A percentile compares a stretch with the other conserved stretches of the same genome.
These are phyloP conservation scores for Aspergillus sp. DNA, from an alignment of 2,329 filamentous ascomycete species.

Conservation along the genomic window DNA sequence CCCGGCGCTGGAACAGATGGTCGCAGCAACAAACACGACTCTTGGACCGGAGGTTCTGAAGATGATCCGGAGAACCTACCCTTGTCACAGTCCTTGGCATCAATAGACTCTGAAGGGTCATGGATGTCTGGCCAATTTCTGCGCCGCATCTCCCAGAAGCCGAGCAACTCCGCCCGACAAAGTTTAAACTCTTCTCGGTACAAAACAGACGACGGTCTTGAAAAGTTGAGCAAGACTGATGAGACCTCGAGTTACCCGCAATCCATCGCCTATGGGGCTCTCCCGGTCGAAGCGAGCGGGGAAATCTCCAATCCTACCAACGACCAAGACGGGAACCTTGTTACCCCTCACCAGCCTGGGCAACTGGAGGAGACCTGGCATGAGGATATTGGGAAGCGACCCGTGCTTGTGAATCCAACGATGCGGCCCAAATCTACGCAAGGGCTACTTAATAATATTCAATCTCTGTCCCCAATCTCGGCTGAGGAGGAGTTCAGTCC, in stretches of 20 bases:
- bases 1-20: constrained; percentile 34
- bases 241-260: constrained; percentile 79
- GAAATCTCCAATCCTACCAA: constrained; percentile 57
- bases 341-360: constrained; percentile 24
- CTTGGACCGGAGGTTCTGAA: constrained; percentile 52
- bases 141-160: constrained; percentile 53
- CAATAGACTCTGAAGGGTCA: constrained; percentile 92
- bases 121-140: constrained; percentile 83
- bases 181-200: constrained; percentile 44
- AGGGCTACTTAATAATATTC: constrained; percentile 60
- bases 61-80: constrained; percentile 51
- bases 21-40: constrained; percentile 39
- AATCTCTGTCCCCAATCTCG: constrained; percentile 40
- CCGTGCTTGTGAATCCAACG: constrained; percentile 66
- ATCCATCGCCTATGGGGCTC: constrained; percentile 60
- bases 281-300: constrained; percentile 50
- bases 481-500: constrained; percentile 40
- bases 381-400: constrained; percentile 58
- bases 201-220: constrained; percentile 58
- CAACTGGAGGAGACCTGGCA: constrained; percentile 52
- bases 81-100: constrained; percentile 83
- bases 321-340: constrained; percentile 55
- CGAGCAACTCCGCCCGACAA: constrained; percentile 40
- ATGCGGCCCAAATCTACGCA: constrained; percentile 65
- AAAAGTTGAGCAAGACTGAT: constrained; percentile 51